These are phyloP conservation scores for Alternaria triticina DNA, from an alignment of 2,329 filamentous ascomycete species.

Conservation along the genomic window DNA sequence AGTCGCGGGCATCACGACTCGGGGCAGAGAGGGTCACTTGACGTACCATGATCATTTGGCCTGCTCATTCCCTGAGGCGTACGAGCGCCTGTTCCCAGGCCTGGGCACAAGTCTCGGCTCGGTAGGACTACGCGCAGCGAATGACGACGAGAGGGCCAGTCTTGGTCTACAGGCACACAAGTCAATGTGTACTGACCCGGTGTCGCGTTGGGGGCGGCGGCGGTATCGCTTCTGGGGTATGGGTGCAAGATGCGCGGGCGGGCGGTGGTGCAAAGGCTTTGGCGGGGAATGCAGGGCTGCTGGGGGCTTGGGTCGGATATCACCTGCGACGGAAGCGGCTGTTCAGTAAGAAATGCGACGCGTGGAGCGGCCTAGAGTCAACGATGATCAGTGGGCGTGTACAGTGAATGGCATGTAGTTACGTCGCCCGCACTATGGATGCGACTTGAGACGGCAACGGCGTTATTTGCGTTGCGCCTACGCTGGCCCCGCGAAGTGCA, in stretches of 20 bases:
- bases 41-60: slow-evolving; percentile 51
- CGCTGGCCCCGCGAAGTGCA: slow-evolving; percentile 26
- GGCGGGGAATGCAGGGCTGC: slow-evolving; percentile 14
- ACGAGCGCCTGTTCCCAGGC: slow-evolving; percentile 37
- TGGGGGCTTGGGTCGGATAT: slow-evolving; percentile 10
- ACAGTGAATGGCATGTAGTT: slow-evolving; percentile 11
- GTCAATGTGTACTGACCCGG: slow-evolving; percentile 6
- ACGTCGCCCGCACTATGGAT: slow-evolving; percentile 11
- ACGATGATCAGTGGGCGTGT: background rate
- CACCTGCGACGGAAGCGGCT: slow-evolving; percentile 14
- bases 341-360: slow-evolving; percentile 10
- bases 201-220: slow-evolving; percentile 9
- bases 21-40: slow-evolving; percentile 8
- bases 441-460: slow-evolving; percentile 19
- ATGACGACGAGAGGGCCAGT: slow-evolving; percentile 10
- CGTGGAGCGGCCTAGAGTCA: slow-evolving; percentile 1
- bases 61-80: slow-evolving; percentile 48
- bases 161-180: slow-evolving; percentile 12
- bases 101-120: slow-evolving; percentile 20
- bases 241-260: slow-evolving; percentile 10
- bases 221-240: slow-evolving; percentile 9
- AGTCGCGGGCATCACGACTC: slow-evolving; percentile 1
- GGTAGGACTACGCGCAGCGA: slow-evolving; percentile 14
- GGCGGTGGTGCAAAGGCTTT: slow-evolving; percentile 22
- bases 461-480: slow-evolving; percentile 25